These are phyloP conservation scores for Amanita subjunquillea DNA, from an alignment of 768 basidiomycete species.

Conservation along the genomic window DNA sequence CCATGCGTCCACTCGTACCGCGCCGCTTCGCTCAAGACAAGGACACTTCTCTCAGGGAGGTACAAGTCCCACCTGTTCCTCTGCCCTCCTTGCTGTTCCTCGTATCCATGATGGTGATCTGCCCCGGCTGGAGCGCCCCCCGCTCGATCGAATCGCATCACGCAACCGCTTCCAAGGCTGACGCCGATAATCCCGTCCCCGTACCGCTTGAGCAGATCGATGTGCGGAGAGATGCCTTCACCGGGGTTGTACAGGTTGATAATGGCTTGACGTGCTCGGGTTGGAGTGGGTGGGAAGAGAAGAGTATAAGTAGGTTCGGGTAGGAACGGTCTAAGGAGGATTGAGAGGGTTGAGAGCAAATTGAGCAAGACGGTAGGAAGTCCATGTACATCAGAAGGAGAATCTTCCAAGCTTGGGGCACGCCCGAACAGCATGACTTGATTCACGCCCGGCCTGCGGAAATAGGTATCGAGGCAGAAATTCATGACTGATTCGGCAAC, in stretches of 20 bases:
- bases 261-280: slow-evolving; percentile 73
- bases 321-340: slow-evolving; percentile 37
- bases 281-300: slow-evolving; percentile 45
- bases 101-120: neutral
- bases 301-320: slow-evolving; percentile 39
- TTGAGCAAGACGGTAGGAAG: slow-evolving; percentile 46
- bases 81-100: slow-evolving; percentile 7
- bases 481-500: slow-evolving; percentile 32
- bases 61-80: slow-evolving; percentile 41
- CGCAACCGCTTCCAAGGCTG: slow-evolving; percentile 70
- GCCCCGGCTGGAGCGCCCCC: too few species aligned
- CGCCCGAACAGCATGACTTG: slow-evolving; percentile 86
- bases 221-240: slow-evolving; percentile 80
- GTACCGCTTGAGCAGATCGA: slow-evolving; percentile 78
- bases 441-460: slow-evolving; percentile 40
- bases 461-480: slow-evolving; percentile 51
- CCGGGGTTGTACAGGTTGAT: slow-evolving; percentile 85
- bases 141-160: slow-evolving; percentile 58
- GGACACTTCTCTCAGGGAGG: slow-evolving; percentile 65
- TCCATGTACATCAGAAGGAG: slow-evolving; percentile 13
- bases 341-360: slow-evolving; percentile 42
- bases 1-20: slow-evolving; percentile 87
- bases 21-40: slow-evolving; percentile 73
- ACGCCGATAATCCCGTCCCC: slow-evolving; percentile 87
- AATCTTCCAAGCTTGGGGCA: neutral